Percentiles rank a stretch among this genome's conserved stretches.
Conservation (phyloP, 305 asterid genomes). For the Nicotiana rustica region DNA sequence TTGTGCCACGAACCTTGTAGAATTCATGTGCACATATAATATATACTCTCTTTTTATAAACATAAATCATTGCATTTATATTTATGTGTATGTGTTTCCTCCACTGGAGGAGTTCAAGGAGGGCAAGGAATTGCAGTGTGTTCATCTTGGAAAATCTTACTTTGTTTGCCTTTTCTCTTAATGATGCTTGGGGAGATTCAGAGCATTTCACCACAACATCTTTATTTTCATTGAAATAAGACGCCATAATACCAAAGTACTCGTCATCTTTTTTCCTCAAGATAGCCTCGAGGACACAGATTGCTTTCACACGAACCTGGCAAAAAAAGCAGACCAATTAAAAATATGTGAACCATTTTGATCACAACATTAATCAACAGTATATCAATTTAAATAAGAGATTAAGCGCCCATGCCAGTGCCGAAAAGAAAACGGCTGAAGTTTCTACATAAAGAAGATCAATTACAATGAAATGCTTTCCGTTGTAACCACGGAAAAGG, state of each 20-base stretch:
- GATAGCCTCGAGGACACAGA: constrained; percentile 90
- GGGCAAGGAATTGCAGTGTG: background rate
- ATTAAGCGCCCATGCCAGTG: background rate
- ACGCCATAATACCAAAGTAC: constrained; percentile 61
- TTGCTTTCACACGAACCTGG: constrained; percentile 93
- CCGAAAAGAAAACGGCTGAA: constrained; percentile 15
- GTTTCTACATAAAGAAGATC: background rate
- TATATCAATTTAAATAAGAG: constrained; percentile 22
- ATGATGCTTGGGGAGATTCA: constrained; percentile 97
- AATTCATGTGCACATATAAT: background rate
- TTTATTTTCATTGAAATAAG: constrained; percentile 74
- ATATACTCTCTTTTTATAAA: background rate
- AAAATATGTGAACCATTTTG: constrained; percentile 29
- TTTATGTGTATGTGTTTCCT: background rate
- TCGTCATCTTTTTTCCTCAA: constrained; percentile 81
- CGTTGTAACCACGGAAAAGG: background rate
- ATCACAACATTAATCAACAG: constrained; percentile 25
- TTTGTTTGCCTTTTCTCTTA: constrained; percentile 95
- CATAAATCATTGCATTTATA: background rate
- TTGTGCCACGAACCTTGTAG: background rate
- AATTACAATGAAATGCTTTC: constrained; percentile 10
- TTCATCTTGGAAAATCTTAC: constrained; percentile 47
- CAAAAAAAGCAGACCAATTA: constrained; percentile 39
- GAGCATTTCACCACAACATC: constrained; percentile 78
- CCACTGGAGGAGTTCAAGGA: background rate